Evolutionary conservation across 305 asterid genomes (phyloP), one percentile per base, ranked within the genome.

Genomic region (Fraxinus velutina): DNA sequence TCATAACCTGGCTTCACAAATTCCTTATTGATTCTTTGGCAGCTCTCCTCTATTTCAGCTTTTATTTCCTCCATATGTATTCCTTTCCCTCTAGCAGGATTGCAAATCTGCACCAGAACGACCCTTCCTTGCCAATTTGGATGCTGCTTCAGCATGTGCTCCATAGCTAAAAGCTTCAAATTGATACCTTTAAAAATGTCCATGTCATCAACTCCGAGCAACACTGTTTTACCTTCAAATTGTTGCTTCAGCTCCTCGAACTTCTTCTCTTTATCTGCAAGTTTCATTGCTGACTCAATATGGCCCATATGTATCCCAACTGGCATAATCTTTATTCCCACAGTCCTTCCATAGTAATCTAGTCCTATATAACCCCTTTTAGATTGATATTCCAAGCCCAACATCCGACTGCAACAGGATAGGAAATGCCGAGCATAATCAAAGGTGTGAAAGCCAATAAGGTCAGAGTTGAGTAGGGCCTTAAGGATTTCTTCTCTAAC

Each of bases 251-350:
- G 86, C 87, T 89, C 96, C 80, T 91, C 93, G 68, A 87, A 89
- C 79, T 81, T 91, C 33, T 83, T 84, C 82, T 92, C 97, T 84
- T 92, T 93, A 80, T 89, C 92, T 4, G 93, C 88, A 86, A 92
- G 90, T 82, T 85, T 88, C 89, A 92, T 89, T 79, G 89, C 89
- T 19, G 97, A 92, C 86, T 94, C 97, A 78, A 93, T 93, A 80
- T 92, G 97, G 42, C 97, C 97, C 97, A 92, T 92, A 83, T 94
- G 97, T 88, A 94, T 89, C 77, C 98, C 98, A 73, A 94, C 97
- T 1, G 98, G 98, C 97, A 93, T 93, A 68, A 94, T 94, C 86
- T 94, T 94, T 84, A 94, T 94, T 37, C 97, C 97, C 2, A 94
- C 96, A 8, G 98, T 94, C 86, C 98, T 90, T 33, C 98, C 98